Evolutionary conservation across 768 basidiomycete species (phyloP).

Genomic region (Panaeolus cyanescens): DNA sequence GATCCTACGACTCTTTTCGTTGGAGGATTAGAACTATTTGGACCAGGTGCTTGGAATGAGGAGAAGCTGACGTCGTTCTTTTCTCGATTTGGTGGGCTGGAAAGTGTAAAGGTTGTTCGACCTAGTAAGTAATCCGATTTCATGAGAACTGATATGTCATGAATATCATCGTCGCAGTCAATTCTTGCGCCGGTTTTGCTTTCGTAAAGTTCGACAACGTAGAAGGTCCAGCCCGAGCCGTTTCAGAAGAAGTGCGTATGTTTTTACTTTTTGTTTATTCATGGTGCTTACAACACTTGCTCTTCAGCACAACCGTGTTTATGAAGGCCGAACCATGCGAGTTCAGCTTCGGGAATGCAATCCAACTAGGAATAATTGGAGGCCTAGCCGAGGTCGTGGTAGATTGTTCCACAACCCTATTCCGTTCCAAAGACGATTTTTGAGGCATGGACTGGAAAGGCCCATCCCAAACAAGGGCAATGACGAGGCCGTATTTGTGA

Average conservation of each 20-base stretch:
- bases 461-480: constrained; percentile 11
- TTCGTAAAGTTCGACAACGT: constrained; percentile 72
- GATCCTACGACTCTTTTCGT: constrained; percentile 78
- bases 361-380: constrained; percentile 53
- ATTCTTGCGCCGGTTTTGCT: constrained; percentile 72
- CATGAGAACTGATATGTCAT: neutral
- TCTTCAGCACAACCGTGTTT: constrained; percentile 72
- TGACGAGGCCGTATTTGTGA: neutral
- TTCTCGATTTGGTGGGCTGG: constrained; percentile 62
- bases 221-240: constrained; percentile 66
- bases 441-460: neutral
- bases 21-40: constrained; percentile 70
- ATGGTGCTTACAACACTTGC: constrained; percentile 7
- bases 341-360: constrained; percentile 76
- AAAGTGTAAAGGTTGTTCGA: constrained; percentile 63
- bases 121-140: constrained; percentile 48
- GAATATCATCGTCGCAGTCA: constrained; percentile 38
- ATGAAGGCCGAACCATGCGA: constrained; percentile 71
- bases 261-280: neutral
- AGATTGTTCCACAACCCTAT: constrained; percentile 29
- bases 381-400: constrained; percentile 46
- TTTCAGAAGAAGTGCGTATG: constrained; percentile 57
- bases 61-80: constrained; percentile 60
- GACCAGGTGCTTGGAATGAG: constrained; percentile 70
- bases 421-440: constrained; percentile 28